These are phyloP conservation scores for Trypanosomatidae sp. DNA, from an alignment of 208 protist species.

Conservation along the genomic window DNA sequence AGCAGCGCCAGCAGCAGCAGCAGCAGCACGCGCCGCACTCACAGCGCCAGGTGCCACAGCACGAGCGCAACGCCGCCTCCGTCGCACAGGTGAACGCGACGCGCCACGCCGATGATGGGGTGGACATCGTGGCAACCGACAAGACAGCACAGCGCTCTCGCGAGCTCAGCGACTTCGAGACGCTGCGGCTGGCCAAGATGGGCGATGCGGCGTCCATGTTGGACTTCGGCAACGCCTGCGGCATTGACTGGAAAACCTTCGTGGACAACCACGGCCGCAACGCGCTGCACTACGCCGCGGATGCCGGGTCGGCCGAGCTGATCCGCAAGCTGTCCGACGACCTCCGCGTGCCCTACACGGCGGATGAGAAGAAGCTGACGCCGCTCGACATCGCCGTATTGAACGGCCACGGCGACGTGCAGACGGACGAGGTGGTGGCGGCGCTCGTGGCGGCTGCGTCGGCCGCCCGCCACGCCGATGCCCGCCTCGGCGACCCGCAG, in stretches of 20 bases:
- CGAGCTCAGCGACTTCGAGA: slow-evolving; percentile 79
- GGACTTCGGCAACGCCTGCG: slow-evolving; percentile 40
- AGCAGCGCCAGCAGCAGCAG: slow-evolving; percentile 21
- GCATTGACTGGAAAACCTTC: slow-evolving; percentile 41
- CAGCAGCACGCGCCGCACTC: no score
- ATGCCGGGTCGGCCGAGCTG: slow-evolving; percentile 49
- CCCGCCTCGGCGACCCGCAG: background rate
- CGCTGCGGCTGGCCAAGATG: slow-evolving; percentile 81
- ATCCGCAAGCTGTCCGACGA: slow-evolving; percentile 45
- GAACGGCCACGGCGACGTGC: slow-evolving; percentile 30
- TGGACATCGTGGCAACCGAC: slow-evolving; percentile 43
- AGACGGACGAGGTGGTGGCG: slow-evolving; percentile 33
- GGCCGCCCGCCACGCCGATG: slow-evolving; percentile 25
- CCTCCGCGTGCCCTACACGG: slow-evolving; percentile 49
- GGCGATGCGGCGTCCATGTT: slow-evolving; percentile 63
- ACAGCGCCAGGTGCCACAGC: background rate
- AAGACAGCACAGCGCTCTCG: slow-evolving; percentile 21
- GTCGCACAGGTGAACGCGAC: slow-evolving; percentile 33
- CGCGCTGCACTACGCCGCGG: slow-evolving; percentile 81
- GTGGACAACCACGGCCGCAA: slow-evolving; percentile 78
- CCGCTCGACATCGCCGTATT: slow-evolving; percentile 81
- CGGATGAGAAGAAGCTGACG: slow-evolving; percentile 67
- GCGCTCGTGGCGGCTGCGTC: slow-evolving; percentile 27
- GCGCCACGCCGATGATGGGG: slow-evolving; percentile 30
- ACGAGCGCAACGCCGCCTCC: slow-evolving; percentile 27